These are phyloP conservation scores for Ogataea pini DNA, from an alignment of 805 yeast genomes.

Conservation along the genomic window DNA sequence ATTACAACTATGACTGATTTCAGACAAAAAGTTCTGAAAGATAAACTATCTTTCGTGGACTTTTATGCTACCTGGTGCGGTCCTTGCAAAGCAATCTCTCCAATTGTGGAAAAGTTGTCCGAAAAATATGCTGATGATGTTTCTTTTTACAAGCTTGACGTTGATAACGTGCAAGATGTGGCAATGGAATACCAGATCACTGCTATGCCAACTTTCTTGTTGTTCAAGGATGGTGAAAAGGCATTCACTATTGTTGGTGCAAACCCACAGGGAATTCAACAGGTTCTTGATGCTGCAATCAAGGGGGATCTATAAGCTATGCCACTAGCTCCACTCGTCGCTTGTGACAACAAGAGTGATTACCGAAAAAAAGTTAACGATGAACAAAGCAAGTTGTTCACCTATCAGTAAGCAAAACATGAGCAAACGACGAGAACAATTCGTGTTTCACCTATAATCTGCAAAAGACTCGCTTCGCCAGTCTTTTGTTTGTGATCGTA, in stretches of 20 bases:
- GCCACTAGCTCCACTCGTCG: no score
- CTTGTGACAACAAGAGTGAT: no score
- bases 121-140: constrained; percentile 47
- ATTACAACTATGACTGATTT: constrained; percentile 38
- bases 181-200: constrained; percentile 61
- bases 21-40: constrained; percentile 34
- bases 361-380: no score
- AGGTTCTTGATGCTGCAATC: constrained; percentile 29
- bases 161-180: constrained; percentile 60
- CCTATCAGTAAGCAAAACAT: no score
- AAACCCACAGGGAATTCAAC: constrained; percentile 41
- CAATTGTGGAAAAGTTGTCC: constrained; percentile 47
- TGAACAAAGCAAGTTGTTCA: no score
- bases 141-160: constrained; percentile 68
- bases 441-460: no score
- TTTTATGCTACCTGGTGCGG: constrained; percentile 79
- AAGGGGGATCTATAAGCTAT: constrained; percentile 11
- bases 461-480: no score
- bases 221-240: constrained; percentile 60
- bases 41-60: constrained; percentile 55
- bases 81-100: constrained; percentile 74
- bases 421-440: no score
- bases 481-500: constrained; percentile 1
- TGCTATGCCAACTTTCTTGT: constrained; percentile 77
- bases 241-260: constrained; percentile 68